Percentiles rank a stretch among this genome's conserved stretches.
These are phyloP conservation scores for Coemansia sp. DNA, from an alignment of 192 early-diverging fungal genomes.

Conservation along the genomic window DNA sequence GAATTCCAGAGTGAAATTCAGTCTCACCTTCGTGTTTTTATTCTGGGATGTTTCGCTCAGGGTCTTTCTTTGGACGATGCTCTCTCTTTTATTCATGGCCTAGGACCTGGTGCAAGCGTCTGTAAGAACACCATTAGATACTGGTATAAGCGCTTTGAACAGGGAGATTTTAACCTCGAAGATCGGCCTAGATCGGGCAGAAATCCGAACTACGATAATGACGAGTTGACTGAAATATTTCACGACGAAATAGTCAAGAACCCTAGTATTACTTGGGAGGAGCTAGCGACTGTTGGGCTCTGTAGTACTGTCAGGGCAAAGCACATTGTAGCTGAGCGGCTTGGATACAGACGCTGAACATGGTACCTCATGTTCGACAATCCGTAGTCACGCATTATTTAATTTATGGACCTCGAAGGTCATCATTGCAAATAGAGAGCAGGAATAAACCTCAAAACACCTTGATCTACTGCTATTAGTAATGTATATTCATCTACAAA, in stretches of 20 bases:
- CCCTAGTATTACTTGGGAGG: background rate
- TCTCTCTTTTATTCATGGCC: background rate
- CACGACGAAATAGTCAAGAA: background rate
- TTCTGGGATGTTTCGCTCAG: background rate
- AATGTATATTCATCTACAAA: background rate
- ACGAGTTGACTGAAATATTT: background rate
- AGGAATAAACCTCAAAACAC: background rate
- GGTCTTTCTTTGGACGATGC: background rate
- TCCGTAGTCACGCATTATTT: no score
- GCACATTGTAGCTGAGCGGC: background rate
- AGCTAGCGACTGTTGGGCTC: background rate
- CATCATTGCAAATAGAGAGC: no score
- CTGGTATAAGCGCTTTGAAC: background rate
- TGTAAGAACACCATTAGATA: background rate
- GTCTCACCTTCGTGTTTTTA: background rate
- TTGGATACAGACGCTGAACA: background rate
- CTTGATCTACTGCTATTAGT: background rate
- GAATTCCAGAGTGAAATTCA: background rate
- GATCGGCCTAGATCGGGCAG: background rate
- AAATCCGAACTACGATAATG: background rate
- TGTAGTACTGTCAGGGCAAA: background rate
- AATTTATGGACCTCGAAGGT: no score
- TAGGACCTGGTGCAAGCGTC: background rate
- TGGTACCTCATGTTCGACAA: no score
- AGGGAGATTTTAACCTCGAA: background rate